Evolutionary conservation across 2,329 filamentous ascomycete genomes (phyloP).

Genomic region (Cladosporium sp.): DNA sequence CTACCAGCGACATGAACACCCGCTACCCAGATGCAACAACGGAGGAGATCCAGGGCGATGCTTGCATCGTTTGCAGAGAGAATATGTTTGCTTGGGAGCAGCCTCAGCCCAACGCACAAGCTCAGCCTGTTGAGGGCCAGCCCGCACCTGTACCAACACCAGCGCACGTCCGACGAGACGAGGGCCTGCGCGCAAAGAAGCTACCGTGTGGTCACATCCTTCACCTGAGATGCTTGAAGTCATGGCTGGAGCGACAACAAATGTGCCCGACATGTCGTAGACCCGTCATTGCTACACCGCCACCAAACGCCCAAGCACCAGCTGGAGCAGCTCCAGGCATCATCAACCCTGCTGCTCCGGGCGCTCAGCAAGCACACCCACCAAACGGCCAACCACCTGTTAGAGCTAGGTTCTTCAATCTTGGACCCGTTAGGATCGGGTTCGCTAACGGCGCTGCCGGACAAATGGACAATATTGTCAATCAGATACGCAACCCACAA

Average conservation of each 20-base stretch:
- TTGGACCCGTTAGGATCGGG: slow-evolving; percentile 74
- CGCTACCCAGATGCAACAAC: slow-evolving; percentile 86
- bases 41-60: slow-evolving; percentile 82
- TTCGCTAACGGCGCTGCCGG: slow-evolving; percentile 61
- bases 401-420: slow-evolving; percentile 59
- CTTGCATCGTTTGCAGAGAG: slow-evolving; percentile 96
- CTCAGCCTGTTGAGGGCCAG: slow-evolving; percentile 32
- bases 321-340: slow-evolving; percentile 24
- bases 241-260: slow-evolving; percentile 96
- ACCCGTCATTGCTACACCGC: slow-evolving; percentile 59
- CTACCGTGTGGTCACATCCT: slow-evolving; percentile 94
- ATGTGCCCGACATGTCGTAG: slow-evolving; percentile 93
- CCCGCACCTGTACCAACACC: slow-evolving; percentile 41
- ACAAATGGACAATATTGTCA: slow-evolving; percentile 46
- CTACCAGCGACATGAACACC: slow-evolving; percentile 89
- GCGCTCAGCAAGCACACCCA: slow-evolving; percentile 28
- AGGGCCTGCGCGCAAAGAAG: slow-evolving; percentile 88
- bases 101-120: slow-evolving; percentile 45
- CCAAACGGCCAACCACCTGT: slow-evolving; percentile 34
- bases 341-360: slow-evolving; percentile 22
- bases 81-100: slow-evolving; percentile 84
- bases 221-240: slow-evolving; percentile 90
- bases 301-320: slow-evolving; percentile 24
- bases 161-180: slow-evolving; percentile 59
- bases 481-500: slow-evolving; percentile 34